These are phyloP conservation scores for Acephala macrosclerotiorum DNA, from an alignment of 2,329 filamentous ascomycete species.

Conservation along the genomic window DNA sequence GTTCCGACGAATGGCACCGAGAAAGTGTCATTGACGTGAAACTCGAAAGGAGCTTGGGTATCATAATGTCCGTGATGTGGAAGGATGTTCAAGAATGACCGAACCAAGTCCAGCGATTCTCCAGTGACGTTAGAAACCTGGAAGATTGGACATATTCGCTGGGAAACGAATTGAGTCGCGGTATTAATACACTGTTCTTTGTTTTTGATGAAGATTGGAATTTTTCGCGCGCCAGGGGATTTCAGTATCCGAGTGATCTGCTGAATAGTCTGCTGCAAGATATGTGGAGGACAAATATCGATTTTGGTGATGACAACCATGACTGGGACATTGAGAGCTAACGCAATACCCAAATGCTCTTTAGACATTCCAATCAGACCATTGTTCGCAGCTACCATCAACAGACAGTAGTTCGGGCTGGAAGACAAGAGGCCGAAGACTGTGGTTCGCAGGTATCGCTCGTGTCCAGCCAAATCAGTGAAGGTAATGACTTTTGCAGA, in stretches of 20 bases:
- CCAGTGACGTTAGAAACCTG: constrained; percentile 98
- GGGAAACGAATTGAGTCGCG: constrained; percentile 92
- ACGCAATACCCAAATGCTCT: constrained; percentile 93
- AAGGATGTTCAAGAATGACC: constrained; percentile 92
- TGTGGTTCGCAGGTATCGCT: constrained; percentile 92
- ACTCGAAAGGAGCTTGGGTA: constrained; percentile 86
- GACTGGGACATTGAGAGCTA: constrained; percentile 94
- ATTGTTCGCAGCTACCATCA: constrained; percentile 99
- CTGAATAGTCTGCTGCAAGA: constrained; percentile 89
- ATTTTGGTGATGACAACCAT: constrained; percentile 99
- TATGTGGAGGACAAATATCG: constrained; percentile 95
- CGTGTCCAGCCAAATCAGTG: constrained; percentile 93
- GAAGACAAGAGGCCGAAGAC: constrained; percentile 95
- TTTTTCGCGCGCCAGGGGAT: constrained; percentile 91
- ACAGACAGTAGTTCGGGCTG: constrained; percentile 94
- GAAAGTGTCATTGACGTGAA: constrained; percentile 96
- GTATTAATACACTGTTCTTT: constrained; percentile 94
- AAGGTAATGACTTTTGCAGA: constrained; percentile 98
- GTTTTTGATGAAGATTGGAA: constrained; percentile 93
- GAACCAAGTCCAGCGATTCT: constrained; percentile 86
- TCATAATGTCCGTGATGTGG: constrained; percentile 96
- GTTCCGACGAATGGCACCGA: constrained; percentile 97
- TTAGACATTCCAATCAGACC: constrained; percentile 98
- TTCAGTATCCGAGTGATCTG: constrained; percentile 94
- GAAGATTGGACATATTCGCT: constrained; percentile 96